Evolutionary conservation across 2,329 filamentous ascomycete species (phyloP).

Genomic region (Ceratocystis alfenasii): DNA sequence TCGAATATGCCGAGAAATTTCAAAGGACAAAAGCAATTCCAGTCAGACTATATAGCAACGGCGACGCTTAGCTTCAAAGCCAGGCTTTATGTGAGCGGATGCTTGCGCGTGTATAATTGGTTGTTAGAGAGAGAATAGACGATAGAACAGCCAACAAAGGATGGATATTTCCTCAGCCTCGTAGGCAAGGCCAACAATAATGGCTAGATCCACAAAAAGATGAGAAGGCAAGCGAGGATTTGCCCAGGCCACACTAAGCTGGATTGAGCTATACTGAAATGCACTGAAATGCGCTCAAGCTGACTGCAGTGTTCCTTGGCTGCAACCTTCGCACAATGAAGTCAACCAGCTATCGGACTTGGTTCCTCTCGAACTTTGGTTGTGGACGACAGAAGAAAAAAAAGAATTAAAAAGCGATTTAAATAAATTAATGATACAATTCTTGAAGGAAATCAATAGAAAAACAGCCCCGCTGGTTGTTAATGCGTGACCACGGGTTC

Average conservation of each 20-base stretch:
- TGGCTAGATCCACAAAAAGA: neutral
- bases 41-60: neutral
- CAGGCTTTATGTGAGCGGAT: neutral
- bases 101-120: neutral
- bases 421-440: neutral
- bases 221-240: neutral
- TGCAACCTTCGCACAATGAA: no score
- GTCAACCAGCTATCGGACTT: neutral
- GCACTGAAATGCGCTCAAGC: neutral
- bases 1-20: no score
- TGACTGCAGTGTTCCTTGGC: no score
- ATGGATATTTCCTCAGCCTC: conserved; percentile 12
- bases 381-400: neutral
- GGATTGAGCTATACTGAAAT: neutral
- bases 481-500: neutral
- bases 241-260: neutral
- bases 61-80: neutral
- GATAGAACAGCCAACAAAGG: neutral
- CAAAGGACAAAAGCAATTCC: neutral
- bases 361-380: neutral
- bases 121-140: neutral
- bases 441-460: neutral
- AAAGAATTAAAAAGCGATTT: neutral
- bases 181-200: conserved; percentile 8
- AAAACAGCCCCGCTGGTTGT: neutral